phyloP scores from a whole-genome alignment of 371 early-diverging fungal genomes.

The Rhizopus microsporus region DNA sequence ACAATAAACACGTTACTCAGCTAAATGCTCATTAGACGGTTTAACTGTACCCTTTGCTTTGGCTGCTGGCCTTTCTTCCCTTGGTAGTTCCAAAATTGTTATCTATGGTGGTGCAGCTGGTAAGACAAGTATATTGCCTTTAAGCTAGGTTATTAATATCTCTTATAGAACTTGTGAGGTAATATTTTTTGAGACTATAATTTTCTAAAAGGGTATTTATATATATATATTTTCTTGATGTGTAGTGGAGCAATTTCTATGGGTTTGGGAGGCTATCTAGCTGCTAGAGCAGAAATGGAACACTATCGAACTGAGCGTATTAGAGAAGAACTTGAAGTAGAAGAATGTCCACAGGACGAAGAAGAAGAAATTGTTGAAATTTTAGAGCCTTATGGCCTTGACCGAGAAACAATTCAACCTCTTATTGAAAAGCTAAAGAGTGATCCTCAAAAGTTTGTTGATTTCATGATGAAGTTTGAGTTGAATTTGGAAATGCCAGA shows the following conservation, averaged over 20 bases:
- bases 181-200: slow-evolving; percentile 6
- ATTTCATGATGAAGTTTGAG: slow-evolving; percentile 83
- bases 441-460: slow-evolving; percentile 64
- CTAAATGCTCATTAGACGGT: slow-evolving; percentile 49
- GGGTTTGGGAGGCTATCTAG: slow-evolving; percentile 72
- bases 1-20: neutral
- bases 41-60: slow-evolving; percentile 80
- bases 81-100: slow-evolving; percentile 62
- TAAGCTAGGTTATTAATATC: neutral
- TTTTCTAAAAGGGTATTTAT: neutral
- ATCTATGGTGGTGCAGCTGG: slow-evolving; percentile 72
- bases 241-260: slow-evolving; percentile 52
- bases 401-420: slow-evolving; percentile 57
- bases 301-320: slow-evolving; percentile 67
- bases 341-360: slow-evolving; percentile 61
- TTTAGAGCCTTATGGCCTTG: slow-evolving; percentile 64
- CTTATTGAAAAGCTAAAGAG: slow-evolving; percentile 55
- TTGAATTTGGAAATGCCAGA: slow-evolving; percentile 67
- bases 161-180: slow-evolving; percentile 46
- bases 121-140: slow-evolving; percentile 19
- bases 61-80: slow-evolving; percentile 70
- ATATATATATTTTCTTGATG: neutral
- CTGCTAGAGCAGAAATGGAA: slow-evolving; percentile 68
- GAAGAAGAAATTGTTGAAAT: slow-evolving; percentile 68
- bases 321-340: slow-evolving; percentile 61